Evolutionary conservation across 495 filamentous ascomycete genomes (phyloP), one percentile per base, ranked within the genome.

Genomic region (Alectoria sarmentosa): DNA sequence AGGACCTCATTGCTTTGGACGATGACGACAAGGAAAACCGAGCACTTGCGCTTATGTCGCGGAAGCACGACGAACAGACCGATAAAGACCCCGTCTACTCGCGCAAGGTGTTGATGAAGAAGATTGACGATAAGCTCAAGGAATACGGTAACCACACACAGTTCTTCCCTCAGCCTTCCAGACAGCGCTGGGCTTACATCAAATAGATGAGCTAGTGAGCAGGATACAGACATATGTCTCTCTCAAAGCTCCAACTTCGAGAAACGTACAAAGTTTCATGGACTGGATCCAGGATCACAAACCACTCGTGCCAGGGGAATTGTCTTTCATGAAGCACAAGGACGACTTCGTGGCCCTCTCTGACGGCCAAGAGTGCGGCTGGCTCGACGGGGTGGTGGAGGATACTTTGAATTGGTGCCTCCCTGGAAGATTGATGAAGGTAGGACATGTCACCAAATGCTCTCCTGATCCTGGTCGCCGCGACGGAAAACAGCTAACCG

Each of bases 341-440:
- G 70, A 76, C 28, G 76, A 78, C 57, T 71, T 77, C 32, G 71
- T 78, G 3, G 71, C 75, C 3, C 62, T 79, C 5, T 65, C 72
- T 39, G 73, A 75, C 8, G 70, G 69, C 23, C 69, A 73, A 57
- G 76, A 76, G 58, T 58, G 62, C 56, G 67, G 73, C 39, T 77
- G 73, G 69, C 72, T 79, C 26, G 75, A 78, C 65, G 71, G 69
- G 21, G 23, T 71, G 1, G 65, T 79, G 10, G 76, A 75, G 58
- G 70, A 71, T 32, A 39, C 44, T 11, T 42, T 78, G n/a, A 49
- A 38, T 14, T 46, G 59, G 52, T 61, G 61, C 55, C 62, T 75
- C n/a, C 68, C 66, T 4, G 49, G 62, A 7, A 60, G 57, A n/a
- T 8, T 73, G 26, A 49, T 63, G 38, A 55, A 68, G 66, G 37